A percentile compares a stretch with the other conserved stretches of the same genome.
Conservation (phyloP, 192 early-diverging fungal species). For the Entophlyctis luteolus region DNA sequence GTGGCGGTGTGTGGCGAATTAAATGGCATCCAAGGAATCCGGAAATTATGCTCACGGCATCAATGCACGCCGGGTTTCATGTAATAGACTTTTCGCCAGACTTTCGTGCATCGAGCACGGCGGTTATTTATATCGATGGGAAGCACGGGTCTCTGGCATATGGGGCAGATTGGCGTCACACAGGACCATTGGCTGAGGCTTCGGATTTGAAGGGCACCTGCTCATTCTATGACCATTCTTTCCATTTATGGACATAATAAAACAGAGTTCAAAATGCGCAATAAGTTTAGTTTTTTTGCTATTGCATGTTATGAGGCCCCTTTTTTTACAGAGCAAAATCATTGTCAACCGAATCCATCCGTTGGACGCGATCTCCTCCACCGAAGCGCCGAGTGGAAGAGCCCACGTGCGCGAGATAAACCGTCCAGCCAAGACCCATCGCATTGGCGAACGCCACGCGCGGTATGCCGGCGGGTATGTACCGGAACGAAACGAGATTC, state of each 20-base stretch:
- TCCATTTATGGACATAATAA: constrained; percentile 44
- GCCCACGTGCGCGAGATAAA: constrained; percentile 1
- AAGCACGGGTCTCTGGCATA: constrained; percentile 45
- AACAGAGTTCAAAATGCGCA: too few species aligned
- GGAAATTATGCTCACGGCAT: constrained; percentile 66
- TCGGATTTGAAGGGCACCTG: constrained; percentile 45
- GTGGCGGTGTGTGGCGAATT: constrained; percentile 86
- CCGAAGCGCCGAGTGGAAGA: background rate
- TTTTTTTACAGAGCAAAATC: too few species aligned
- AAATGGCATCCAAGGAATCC: constrained; percentile 84
- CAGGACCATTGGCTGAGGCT: background rate
- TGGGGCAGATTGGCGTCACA: constrained; percentile 48
- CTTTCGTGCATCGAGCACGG: background rate
- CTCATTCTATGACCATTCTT: constrained; percentile 57
- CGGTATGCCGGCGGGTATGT: constrained; percentile 1
- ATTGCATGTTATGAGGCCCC: too few species aligned
- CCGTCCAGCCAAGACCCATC: constrained; percentile 9
- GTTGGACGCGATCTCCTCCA: background rate
- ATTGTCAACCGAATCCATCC: too few species aligned
- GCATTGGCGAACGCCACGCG: constrained; percentile 16
- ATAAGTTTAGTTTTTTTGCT: too few species aligned
- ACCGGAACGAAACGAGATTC: constrained; percentile 14
- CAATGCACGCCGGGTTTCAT: constrained; percentile 91
- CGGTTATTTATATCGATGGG: constrained; percentile 20
- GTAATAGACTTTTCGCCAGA: constrained; percentile 58